These are phyloP conservation scores for Erucastrum elatum DNA, from an alignment of 345 rosid genomes.

Conservation along the genomic window DNA sequence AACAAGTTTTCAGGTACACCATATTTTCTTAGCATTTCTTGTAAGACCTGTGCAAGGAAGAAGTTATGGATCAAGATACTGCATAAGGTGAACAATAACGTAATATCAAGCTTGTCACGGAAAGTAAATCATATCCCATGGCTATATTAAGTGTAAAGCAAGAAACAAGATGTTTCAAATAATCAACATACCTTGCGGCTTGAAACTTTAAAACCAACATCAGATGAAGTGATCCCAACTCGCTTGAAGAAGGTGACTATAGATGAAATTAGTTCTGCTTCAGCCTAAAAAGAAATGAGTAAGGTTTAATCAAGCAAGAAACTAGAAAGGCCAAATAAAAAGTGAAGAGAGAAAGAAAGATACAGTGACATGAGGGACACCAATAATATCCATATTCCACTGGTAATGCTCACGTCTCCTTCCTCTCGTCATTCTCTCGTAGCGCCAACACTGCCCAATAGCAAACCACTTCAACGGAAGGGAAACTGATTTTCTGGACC, in stretches of 20 bases:
- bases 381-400: slow-evolving; percentile 99
- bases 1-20: slow-evolving; percentile 69
- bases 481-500: slow-evolving; percentile 84
- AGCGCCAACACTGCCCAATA: slow-evolving; percentile 95
- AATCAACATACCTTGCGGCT: slow-evolving; percentile 74
- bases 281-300: slow-evolving; percentile 55
- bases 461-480: slow-evolving; percentile 98
- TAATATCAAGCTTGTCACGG: neutral
- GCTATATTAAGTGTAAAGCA: slow-evolving; percentile 1
- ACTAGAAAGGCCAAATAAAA: no score
- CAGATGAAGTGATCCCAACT: slow-evolving; percentile 77
- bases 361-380: slow-evolving; percentile 82
- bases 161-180: slow-evolving; percentile 2
- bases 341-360: slow-evolving; percentile 26
- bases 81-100: neutral
- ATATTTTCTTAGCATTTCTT: slow-evolving; percentile 71
- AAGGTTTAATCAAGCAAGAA: slow-evolving; percentile 16
- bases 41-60: slow-evolving; percentile 65
- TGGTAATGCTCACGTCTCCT: slow-evolving; percentile 97
- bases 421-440: slow-evolving; percentile 97
- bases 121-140: neutral
- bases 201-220: slow-evolving; percentile 89
- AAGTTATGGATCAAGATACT: slow-evolving; percentile 8
- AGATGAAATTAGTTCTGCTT: slow-evolving; percentile 91
- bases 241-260: slow-evolving; percentile 76